Conservation (phyloP, 208 protist species). For the Strigomonas galati region DNA sequence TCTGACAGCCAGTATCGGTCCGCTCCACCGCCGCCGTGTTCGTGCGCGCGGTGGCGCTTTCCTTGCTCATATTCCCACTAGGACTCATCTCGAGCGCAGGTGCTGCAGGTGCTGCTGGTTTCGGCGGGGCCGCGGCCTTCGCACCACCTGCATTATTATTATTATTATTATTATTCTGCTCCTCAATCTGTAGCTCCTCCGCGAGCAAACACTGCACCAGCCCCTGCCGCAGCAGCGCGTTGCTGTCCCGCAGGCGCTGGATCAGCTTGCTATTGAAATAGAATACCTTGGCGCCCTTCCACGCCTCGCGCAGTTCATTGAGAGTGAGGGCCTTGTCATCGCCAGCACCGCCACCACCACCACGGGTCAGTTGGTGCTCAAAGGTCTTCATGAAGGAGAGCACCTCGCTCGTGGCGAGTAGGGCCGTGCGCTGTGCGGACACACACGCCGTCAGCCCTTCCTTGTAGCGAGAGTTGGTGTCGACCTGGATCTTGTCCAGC, state of each 20-base stretch:
- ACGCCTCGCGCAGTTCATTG: slow-evolving; percentile 55
- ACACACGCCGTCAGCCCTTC: slow-evolving; percentile 31
- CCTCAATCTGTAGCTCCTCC: neutral
- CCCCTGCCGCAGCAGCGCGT: slow-evolving; percentile 25
- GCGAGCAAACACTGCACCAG: slow-evolving; percentile 21
- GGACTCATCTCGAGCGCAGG: neutral
- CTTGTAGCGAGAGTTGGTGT: slow-evolving; percentile 29
- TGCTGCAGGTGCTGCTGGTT: neutral
- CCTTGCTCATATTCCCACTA: neutral
- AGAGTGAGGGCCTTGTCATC: slow-evolving; percentile 22
- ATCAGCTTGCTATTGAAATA: slow-evolving; percentile 34
- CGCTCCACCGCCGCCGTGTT: neutral
- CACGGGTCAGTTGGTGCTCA: slow-evolving; percentile 38
- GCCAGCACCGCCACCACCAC: slow-evolving; percentile 2
- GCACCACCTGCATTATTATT: too few relatives aligned
- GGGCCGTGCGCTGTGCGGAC: slow-evolving; percentile 25
- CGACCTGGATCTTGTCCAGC: slow-evolving; percentile 41
- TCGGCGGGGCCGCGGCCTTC: too few relatives aligned
- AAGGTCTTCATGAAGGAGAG: slow-evolving; percentile 50
- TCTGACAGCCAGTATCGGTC: neutral
- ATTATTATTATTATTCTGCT: neutral
- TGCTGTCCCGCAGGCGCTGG: slow-evolving; percentile 25
- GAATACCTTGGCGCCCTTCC: slow-evolving; percentile 40
- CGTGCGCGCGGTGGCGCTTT: neutral
- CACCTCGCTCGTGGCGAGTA: slow-evolving; percentile 34